phyloP scores from a whole-genome alignment of 1,284 basidiomycete genomes.

The Ceratobasidium sp. region DNA sequence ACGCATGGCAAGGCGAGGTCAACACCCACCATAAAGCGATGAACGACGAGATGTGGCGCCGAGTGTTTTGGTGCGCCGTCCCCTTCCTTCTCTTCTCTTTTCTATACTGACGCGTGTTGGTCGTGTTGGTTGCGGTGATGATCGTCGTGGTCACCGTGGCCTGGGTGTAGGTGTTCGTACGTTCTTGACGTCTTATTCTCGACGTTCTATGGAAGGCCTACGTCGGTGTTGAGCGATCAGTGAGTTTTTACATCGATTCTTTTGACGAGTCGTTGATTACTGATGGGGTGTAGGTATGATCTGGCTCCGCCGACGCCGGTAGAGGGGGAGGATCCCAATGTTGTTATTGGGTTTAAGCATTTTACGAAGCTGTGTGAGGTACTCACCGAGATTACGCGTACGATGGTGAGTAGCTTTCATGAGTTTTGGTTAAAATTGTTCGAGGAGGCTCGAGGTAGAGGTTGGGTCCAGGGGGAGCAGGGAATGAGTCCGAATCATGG shows the following conservation, averaged over 20 bases:
- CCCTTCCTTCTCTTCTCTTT: not conserved
- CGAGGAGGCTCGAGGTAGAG: not conserved
- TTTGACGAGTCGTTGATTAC: not conserved
- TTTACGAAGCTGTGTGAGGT: constrained; percentile 40
- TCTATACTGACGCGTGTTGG: not conserved
- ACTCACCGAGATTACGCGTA: constrained; percentile 42
- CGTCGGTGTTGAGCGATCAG: constrained; percentile 40
- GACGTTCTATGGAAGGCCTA: constrained; percentile 39
- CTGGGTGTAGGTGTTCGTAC: constrained; percentile 32
- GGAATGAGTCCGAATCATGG: too few relatives aligned
- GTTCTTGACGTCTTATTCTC: constrained; percentile 40
- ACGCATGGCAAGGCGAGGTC: constrained; percentile 46
- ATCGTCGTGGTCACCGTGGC: too few relatives aligned
- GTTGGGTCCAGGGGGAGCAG: not conserved
- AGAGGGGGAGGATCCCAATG: constrained; percentile 33
- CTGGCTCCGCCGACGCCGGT: constrained; percentile 33
- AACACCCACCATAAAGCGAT: constrained; percentile 44
- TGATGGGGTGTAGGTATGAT: constrained; percentile 29
- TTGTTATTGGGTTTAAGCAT: constrained; percentile 33
- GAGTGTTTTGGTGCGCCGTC: constrained; percentile 32
- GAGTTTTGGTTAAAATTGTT: not conserved
- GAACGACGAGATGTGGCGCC: constrained; percentile 43
- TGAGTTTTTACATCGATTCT: not conserved
- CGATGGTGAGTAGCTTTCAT: constrained; percentile 24
- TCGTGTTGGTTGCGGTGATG: too few relatives aligned